Percentiles rank a stretch among this genome's conserved stretches.
phyloP scores from a whole-genome alignment of 2,329 filamentous ascomycete genomes.

The Exophiala sp. region DNA sequence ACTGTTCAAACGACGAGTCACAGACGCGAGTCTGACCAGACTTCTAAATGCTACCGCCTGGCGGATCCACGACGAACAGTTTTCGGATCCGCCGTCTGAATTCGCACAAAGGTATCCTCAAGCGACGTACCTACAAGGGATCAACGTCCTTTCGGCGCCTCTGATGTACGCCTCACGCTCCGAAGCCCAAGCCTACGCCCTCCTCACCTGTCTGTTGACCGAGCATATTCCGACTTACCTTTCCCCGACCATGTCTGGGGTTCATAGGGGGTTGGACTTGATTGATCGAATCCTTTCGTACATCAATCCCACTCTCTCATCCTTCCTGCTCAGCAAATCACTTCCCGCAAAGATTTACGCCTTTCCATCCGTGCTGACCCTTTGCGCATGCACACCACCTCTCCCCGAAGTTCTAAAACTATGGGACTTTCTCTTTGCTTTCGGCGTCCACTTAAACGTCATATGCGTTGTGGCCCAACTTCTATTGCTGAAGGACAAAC shows the following conservation, averaged over 20 bases:
- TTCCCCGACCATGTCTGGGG: conserved; percentile 91
- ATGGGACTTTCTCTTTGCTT: conserved; percentile 97
- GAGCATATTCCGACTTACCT: conserved; percentile 89
- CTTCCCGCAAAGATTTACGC: conserved; percentile 93
- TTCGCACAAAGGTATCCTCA: conserved; percentile 32
- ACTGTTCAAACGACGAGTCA: conserved; percentile 91
- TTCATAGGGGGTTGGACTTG: conserved; percentile 82
- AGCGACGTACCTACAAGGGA: conserved; percentile 77
- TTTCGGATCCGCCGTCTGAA: conserved; percentile 46
- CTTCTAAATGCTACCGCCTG: conserved; percentile 92
- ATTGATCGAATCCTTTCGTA: conserved; percentile 90
- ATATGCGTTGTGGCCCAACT: conserved; percentile 94
- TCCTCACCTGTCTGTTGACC: conserved; percentile 82
- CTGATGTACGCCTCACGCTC: conserved; percentile 92
- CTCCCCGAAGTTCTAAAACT: conserved; percentile 85
- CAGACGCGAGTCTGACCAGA: conserved; percentile 88
- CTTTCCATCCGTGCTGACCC: conserved; percentile 87
- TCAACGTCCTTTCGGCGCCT: conserved; percentile 95
- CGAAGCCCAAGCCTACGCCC: conserved; percentile 88
- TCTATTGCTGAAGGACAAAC: conserved; percentile 75
- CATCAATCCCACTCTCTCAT: conserved; percentile 79
- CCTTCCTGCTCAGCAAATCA: conserved; percentile 77
- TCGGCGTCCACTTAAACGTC: conserved; percentile 90
- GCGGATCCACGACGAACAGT: conserved; percentile 75
- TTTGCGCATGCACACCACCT: conserved; percentile 93